Evolutionary conservation across 805 yeast genomes (phyloP).

Genomic region (Huiozyma sinensis): DNA sequence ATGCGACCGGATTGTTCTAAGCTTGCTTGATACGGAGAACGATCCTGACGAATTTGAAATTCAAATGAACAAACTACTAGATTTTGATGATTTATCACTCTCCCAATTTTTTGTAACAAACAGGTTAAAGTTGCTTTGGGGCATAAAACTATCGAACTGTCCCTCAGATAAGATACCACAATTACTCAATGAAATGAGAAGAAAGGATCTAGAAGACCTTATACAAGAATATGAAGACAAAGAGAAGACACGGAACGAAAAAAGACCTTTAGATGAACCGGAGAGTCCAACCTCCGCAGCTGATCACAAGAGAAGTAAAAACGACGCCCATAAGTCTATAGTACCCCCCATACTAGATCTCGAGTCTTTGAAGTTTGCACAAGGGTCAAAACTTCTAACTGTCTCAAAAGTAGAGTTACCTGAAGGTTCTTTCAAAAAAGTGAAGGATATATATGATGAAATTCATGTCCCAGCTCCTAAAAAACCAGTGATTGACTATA

Average conservation of each 20-base stretch:
- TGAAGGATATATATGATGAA: constrained; percentile 69
- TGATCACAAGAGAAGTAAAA: constrained; percentile 9
- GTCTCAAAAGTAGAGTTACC: constrained; percentile 65
- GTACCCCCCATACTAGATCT: constrained; percentile 42
- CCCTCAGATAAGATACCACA: constrained; percentile 28
- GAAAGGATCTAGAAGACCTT: constrained; percentile 32
- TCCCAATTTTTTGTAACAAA: constrained; percentile 41
- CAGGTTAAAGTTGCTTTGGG: constrained; percentile 43
- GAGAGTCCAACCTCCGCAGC: constrained; percentile 2
- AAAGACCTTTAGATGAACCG: constrained; percentile 1
- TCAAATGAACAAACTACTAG: no score
- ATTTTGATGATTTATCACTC: constrained; percentile 36
- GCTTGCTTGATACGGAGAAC: constrained; percentile 18
- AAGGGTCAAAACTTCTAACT: constrained; percentile 62
- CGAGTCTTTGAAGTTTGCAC: constrained; percentile 52
- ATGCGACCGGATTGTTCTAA: no score
- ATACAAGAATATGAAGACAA: constrained; percentile 33
- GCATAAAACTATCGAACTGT: constrained; percentile 35
- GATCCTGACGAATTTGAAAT: constrained; percentile 7
- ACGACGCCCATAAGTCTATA: constrained; percentile 17
- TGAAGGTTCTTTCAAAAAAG: constrained; percentile 68
- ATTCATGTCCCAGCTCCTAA: constrained; percentile 85
- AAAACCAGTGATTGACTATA: constrained; percentile 31
- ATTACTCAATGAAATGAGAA: constrained; percentile 36
- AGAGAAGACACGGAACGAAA: constrained; percentile 1